phyloP scores from a whole-genome alignment of 495 filamentous ascomycete species.

The Talaromyces nanjingensis region DNA sequence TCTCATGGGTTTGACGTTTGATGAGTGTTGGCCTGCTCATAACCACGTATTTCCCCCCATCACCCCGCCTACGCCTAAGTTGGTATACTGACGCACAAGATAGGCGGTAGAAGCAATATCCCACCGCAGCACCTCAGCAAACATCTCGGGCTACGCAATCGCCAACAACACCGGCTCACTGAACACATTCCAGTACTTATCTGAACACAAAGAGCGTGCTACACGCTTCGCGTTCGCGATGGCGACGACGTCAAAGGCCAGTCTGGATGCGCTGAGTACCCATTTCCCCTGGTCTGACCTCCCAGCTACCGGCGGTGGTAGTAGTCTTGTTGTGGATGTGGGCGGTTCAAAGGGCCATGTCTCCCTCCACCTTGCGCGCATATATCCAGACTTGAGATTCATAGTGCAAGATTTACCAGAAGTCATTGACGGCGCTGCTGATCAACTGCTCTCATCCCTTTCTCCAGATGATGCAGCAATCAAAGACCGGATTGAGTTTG shows the following conservation, averaged over 20 bases:
- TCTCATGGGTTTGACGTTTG: constrained; percentile 7
- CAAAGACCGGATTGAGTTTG: constrained; percentile 30
- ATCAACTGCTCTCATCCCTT: neutral
- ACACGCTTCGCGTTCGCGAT: constrained; percentile 47
- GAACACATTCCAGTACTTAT: constrained; percentile 9
- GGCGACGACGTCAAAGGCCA: constrained; percentile 35
- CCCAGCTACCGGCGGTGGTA: neutral
- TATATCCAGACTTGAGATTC: constrained; percentile 22
- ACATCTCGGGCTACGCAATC: constrained; percentile 6
- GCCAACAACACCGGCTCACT: constrained; percentile 4
- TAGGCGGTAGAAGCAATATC: constrained; percentile 8
- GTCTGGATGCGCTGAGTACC: constrained; percentile 31
- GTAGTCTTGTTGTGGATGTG: constrained; percentile 17
- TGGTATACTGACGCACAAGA: neutral
- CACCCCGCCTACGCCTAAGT: neutral
- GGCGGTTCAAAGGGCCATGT: constrained; percentile 25
- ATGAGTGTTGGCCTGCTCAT: constrained; percentile 11
- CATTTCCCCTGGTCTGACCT: constrained; percentile 16
- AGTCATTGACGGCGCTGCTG: constrained; percentile 21
- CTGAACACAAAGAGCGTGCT: constrained; percentile 19
- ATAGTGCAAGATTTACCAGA: constrained; percentile 49
- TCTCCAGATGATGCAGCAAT: neutral
- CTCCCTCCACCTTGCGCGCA: constrained; percentile 19
- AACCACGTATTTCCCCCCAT: neutral
- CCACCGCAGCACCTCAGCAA: neutral